Conservation (phyloP, 305 asterid species). For the Solanum hybrid region DNA sequence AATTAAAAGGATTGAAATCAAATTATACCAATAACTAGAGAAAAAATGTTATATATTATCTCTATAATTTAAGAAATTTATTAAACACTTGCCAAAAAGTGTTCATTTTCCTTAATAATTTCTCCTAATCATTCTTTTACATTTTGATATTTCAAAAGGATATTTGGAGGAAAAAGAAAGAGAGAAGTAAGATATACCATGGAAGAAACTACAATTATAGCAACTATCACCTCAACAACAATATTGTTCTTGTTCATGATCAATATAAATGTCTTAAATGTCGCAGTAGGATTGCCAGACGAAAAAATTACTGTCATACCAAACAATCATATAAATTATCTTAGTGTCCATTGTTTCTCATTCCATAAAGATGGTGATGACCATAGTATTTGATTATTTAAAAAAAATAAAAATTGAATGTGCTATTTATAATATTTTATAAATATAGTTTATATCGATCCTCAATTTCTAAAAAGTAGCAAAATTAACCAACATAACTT, state of each 20-base stretch:
- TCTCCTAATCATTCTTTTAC: neutral
- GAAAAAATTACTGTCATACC: conserved; percentile 14
- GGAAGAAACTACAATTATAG: neutral
- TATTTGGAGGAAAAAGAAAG: neutral
- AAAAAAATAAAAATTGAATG: no score
- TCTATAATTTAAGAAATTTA: neutral
- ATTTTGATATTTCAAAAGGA: neutral
- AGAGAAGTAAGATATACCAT: neutral
- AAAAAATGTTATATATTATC: neutral
- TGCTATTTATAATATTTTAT: neutral
- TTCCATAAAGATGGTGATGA: conserved; percentile 17
- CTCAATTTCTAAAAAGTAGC: neutral
- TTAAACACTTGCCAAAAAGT: neutral
- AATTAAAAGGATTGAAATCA: neutral
- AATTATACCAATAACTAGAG: neutral
- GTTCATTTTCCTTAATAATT: neutral
- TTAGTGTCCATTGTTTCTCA: conserved; percentile 54
- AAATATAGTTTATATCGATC: neutral
- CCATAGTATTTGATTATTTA: neutral
- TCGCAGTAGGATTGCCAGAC: neutral
- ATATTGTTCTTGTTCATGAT: neutral
- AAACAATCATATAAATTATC: conserved; percentile 9
- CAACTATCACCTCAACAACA: neutral
- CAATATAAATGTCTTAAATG: neutral
- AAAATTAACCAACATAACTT: neutral